Conservation (phyloP, 2,329 filamentous ascomycete genomes). For the Beauveria medogensis region DNA sequence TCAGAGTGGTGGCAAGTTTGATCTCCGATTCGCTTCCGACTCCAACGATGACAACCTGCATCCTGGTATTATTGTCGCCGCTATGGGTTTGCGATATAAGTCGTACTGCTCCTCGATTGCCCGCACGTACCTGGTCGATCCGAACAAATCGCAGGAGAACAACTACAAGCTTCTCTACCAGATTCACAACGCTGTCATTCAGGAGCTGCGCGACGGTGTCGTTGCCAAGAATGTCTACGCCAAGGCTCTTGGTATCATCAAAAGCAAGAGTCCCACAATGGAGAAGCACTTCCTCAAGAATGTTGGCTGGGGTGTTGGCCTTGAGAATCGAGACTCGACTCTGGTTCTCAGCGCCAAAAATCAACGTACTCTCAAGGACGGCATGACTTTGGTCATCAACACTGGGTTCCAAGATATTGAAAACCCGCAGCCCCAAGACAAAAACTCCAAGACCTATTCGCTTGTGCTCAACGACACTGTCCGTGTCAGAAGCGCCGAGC, state of each 20-base stretch:
- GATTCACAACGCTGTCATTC: constrained; percentile 83
- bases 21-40: constrained; percentile 71
- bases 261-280: constrained; percentile 85
- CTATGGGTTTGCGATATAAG: constrained; percentile 88
- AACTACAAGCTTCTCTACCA: constrained; percentile 84
- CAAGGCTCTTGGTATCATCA: constrained; percentile 75
- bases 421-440: constrained; percentile 80
- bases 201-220: constrained; percentile 81
- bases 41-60: constrained; percentile 78
- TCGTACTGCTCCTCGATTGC: constrained; percentile 91
- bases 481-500: constrained; percentile 70
- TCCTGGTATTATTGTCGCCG: constrained; percentile 86
- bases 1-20: constrained; percentile 93
- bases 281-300: constrained; percentile 94
- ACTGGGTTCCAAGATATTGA: constrained; percentile 86
- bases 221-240: constrained; percentile 83
- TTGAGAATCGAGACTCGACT: constrained; percentile 80
- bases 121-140: constrained; percentile 91
- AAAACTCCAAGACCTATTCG: constrained; percentile 82
- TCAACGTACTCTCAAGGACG: constrained; percentile 73
- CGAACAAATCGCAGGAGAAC: constrained; percentile 89
- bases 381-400: constrained; percentile 90
- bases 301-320: constrained; percentile 84
- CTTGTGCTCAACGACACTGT: constrained; percentile 89
- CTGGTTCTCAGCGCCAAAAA: constrained; percentile 85